Conservation (phyloP, 2,329 filamentous ascomycete species). For the Claviceps monticola region DNA sequence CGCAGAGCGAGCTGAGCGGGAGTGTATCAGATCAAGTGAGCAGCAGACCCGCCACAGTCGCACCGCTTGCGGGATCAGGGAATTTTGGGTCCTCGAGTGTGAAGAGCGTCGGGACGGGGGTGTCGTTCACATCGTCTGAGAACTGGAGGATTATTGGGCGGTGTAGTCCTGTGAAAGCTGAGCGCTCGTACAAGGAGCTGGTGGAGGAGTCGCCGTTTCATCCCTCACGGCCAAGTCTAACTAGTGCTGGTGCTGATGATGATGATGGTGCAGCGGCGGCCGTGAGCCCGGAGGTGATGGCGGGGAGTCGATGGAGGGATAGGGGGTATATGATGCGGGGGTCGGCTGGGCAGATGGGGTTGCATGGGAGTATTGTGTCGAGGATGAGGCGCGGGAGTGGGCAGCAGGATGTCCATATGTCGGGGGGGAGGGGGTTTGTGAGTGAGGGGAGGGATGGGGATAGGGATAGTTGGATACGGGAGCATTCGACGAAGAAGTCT, state of each 20-base stretch:
- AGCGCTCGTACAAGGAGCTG: slow-evolving; percentile 20
- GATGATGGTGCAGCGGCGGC: slow-evolving; percentile 1
- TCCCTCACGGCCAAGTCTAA: slow-evolving; percentile 20
- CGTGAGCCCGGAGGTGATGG: slow-evolving; percentile 6
- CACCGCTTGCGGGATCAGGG: slow-evolving; percentile 9
- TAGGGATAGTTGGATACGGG: slow-evolving; percentile 5
- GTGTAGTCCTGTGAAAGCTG: slow-evolving; percentile 13
- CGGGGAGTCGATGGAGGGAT: slow-evolving; percentile 5
- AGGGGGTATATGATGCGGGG: not conserved
- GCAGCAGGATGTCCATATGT: slow-evolving; percentile 6
- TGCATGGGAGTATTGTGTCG: slow-evolving; percentile 4
- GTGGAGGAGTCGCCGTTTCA: slow-evolving; percentile 22
- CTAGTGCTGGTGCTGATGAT: slow-evolving; percentile 9
- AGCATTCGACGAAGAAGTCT: slow-evolving; percentile 11
- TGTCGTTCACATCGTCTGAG: slow-evolving; percentile 22
- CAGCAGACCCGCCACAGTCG: slow-evolving; percentile 10
- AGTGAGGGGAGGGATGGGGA: not conserved
- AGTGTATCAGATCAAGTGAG: slow-evolving; percentile 10
- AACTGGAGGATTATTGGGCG: slow-evolving; percentile 22
- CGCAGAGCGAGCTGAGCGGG: slow-evolving; percentile 12
- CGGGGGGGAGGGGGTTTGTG: slow-evolving; percentile 5
- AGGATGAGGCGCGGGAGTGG: slow-evolving; percentile 3
- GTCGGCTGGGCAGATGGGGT: slow-evolving; percentile 2
- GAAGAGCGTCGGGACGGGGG: slow-evolving; percentile 14
- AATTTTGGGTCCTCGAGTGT: slow-evolving; percentile 6